Evolutionary conservation across 2,329 filamentous ascomycete species (phyloP).

Genomic region (Raffaelea arxii): DNA sequence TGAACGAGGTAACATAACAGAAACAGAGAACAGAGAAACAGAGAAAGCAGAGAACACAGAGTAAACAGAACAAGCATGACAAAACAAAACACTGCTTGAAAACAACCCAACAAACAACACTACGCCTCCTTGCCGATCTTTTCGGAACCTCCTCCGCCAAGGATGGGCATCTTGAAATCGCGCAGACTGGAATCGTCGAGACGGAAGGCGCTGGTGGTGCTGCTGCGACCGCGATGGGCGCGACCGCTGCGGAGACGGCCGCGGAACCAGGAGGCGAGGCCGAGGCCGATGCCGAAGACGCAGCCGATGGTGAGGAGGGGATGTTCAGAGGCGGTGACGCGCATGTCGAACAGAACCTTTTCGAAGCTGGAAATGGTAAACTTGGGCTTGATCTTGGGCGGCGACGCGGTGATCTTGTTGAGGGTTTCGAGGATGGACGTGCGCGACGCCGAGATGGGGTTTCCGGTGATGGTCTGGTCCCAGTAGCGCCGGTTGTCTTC

Average conservation of each 20-base stretch:
- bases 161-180: constrained; percentile 54
- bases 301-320: constrained; percentile 49
- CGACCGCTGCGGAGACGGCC: constrained; percentile 44
- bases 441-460: constrained; percentile 79
- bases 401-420: constrained; percentile 57
- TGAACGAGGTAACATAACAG: background rate
- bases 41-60: background rate
- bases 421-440: constrained; percentile 86
- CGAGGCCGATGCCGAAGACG: constrained; percentile 46
- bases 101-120: background rate
- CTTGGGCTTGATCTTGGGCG: constrained; percentile 65
- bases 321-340: constrained; percentile 48
- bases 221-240: too few relatives aligned
- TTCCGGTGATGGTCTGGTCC: constrained; percentile 84
- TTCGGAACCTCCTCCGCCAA: constrained; percentile 31
- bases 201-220: too few relatives aligned
- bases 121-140: constrained; percentile 28
- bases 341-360: constrained; percentile 60
- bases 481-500: constrained; percentile 95
- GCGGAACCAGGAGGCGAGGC: constrained; percentile 41
- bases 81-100: background rate
- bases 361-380: constrained; percentile 64
- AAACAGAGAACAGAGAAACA: background rate
- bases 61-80: background rate
- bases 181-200: constrained; percentile 45